phyloP scores from a whole-genome alignment of 345 rosid genomes.

The Raphanus raphanistrum region DNA sequence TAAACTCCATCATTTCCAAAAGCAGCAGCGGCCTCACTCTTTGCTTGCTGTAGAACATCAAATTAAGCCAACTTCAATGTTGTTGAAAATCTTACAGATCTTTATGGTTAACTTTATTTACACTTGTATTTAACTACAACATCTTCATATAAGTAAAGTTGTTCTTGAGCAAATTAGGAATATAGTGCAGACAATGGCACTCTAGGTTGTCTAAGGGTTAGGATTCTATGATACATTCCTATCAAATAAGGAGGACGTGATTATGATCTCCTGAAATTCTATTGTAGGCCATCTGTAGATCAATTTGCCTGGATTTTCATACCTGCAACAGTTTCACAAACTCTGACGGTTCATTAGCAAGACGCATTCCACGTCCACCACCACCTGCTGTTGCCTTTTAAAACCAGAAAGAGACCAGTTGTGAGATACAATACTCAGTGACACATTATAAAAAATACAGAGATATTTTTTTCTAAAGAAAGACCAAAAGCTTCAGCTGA shows the following conservation, averaged over 20 bases:
- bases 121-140: background rate
- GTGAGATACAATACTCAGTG: slow-evolving; percentile 7
- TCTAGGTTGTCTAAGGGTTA: background rate
- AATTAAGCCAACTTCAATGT: slow-evolving; percentile 27
- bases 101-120: background rate
- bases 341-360: slow-evolving; percentile 90
- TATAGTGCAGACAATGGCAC: background rate
- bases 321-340: slow-evolving; percentile 97
- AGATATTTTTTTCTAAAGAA: background rate
- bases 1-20: slow-evolving; percentile 98
- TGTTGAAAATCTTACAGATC: slow-evolving; percentile 5
- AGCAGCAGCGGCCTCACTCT: slow-evolving; percentile 98
- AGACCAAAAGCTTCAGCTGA: background rate
- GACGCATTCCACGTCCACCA: slow-evolving; percentile 99
- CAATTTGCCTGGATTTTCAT: slow-evolving; percentile 19
- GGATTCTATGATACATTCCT: background rate
- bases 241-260: background rate
- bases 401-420: slow-evolving; percentile 18
- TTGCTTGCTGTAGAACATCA: slow-evolving; percentile 74
- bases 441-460: slow-evolving; percentile 1
- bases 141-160: background rate
- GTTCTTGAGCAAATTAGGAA: background rate
- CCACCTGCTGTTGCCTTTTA: slow-evolving; percentile 97
- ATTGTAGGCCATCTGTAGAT: background rate
- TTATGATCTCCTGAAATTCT: background rate